phyloP scores from a whole-genome alignment of 2,329 filamentous ascomycete genomes.

The Trichoderma lentiforme region DNA sequence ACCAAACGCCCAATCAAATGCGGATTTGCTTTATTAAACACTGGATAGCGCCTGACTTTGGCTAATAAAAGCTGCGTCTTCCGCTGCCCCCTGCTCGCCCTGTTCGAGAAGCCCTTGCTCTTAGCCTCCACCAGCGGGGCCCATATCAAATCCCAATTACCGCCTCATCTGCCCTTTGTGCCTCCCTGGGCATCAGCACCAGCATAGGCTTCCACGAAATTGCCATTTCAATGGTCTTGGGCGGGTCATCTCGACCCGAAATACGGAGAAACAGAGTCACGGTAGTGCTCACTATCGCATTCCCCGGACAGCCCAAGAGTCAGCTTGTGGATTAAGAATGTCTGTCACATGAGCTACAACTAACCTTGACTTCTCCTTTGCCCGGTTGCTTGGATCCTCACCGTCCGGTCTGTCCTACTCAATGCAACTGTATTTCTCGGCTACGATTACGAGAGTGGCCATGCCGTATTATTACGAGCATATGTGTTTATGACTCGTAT shows the following conservation, averaged over 20 bases:
- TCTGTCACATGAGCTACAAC: not conserved
- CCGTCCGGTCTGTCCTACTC: not conserved
- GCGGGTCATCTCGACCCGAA: not conserved
- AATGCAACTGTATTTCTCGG: not conserved
- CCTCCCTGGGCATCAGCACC: not conserved
- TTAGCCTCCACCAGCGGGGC: slow-evolving; percentile 2
- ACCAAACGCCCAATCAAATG: not conserved
- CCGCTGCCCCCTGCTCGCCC: not conserved
- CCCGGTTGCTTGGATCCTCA: not conserved
- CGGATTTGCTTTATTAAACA: not conserved
- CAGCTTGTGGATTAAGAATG: not conserved
- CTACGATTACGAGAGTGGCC: not conserved
- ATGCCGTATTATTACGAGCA: not conserved
- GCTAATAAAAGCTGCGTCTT: not conserved
- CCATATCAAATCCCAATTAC: slow-evolving; percentile 10
- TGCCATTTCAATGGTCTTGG: not conserved
- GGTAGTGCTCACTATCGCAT: not conserved
- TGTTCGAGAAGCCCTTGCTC: not conserved
- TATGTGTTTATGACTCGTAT: not conserved
- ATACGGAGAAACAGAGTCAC: not conserved
- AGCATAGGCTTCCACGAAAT: slow-evolving; percentile 4
- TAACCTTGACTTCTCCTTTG: slow-evolving; percentile 5
- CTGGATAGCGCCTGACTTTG: slow-evolving; percentile 4
- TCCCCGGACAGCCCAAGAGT: not conserved
- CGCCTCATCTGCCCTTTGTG: slow-evolving; percentile 7